Base-by-base conservation (phyloP, 2,329 filamentous ascomycete genomes). In the Calonectria henricotiae region DNA sequence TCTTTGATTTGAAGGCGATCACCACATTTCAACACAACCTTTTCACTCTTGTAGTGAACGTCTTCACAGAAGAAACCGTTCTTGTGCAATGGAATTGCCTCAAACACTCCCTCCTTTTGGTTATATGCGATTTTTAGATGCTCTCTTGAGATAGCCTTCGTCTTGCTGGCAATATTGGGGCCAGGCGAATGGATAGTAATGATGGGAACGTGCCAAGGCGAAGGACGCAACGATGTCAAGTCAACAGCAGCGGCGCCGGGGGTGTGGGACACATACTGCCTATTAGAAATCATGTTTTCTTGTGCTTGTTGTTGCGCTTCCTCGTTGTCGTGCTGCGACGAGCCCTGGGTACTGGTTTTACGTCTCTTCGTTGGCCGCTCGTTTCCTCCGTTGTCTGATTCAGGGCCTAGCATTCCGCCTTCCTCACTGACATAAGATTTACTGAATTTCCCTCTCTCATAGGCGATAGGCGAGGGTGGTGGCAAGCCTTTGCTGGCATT, bases 61-160 rank as follows among this genome's bases (percentile, higher is more conserved):
- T 91, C 90, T 64, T 93, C 88, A 72, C 90, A 87, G 77, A 93
- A 92, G 76, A 92, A 90, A 6, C 92, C 92, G 75, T 94, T 94
- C 72, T 86, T 86, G 73, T 90, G 88, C 9, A 90, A 76, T 0
- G 88, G 86, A 27, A 87, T 85, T 55, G 93, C 89, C 78, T 94
- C 89, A 76, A 94, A 95, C 7, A 89, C 84, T 23, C 89, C 86
- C 46, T 86, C 86, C 13, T 89, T 84, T 71, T 88, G 85, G 76
- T 93, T 92, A 82, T 91, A 95, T 55, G 88, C 85, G 74, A 96
- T 94, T 76, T 90, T 91, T 60, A 94, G 85, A 79, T 96, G 93
- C 75, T 92, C 85, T 71, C 93, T 86, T 4, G 93, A 95, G 65
- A 95, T 95, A 62, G 88, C 89, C 78, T 92, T 93, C 62, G 93